Percentiles rank a stretch among this genome's conserved stretches.
These are phyloP conservation scores for Scenedesmus sp. DNA, from an alignment of 163 green algal genomes.

Conservation along the genomic window DNA sequence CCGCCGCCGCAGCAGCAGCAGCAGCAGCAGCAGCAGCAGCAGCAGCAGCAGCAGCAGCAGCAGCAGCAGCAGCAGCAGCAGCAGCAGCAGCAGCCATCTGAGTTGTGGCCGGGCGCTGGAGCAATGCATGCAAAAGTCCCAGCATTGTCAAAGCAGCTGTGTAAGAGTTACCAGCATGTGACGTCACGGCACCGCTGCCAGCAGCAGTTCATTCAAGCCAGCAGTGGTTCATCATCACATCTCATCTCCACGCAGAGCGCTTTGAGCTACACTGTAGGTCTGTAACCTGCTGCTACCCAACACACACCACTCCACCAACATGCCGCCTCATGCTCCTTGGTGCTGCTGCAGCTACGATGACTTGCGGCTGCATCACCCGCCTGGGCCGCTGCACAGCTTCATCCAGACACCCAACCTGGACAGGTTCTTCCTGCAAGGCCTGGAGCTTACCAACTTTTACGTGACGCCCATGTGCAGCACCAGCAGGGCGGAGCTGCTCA, in stretches of 20 bases:
- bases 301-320: too few relatives aligned
- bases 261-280: too few relatives aligned
- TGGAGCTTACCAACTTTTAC: slow-evolving; percentile 52
- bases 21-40: too few relatives aligned
- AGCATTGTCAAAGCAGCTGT: too few relatives aligned
- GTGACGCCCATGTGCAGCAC: slow-evolving; percentile 47
- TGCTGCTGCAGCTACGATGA: slow-evolving; percentile 41
- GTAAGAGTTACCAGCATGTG: too few relatives aligned
- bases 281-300: too few relatives aligned
- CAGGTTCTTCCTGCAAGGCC: slow-evolving; percentile 1
- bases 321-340: not conserved
- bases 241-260: too few relatives aligned
- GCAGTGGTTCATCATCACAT: too few relatives aligned
- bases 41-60: not conserved
- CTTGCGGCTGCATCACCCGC: slow-evolving; percentile 19
- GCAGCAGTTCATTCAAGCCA: too few relatives aligned
- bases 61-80: not conserved
- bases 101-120: not conserved
- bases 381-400: not conserved
- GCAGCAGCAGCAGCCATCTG: not conserved
- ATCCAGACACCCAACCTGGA: slow-evolving; percentile 45
- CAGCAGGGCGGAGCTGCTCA: slow-evolving; percentile 40
- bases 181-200: too few relatives aligned
- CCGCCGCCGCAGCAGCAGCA: too few relatives aligned
- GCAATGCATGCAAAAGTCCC: too few relatives aligned